phyloP scores from a whole-genome alignment of 768 basidiomycete genomes.

The Peribolospora kevripleyi region DNA sequence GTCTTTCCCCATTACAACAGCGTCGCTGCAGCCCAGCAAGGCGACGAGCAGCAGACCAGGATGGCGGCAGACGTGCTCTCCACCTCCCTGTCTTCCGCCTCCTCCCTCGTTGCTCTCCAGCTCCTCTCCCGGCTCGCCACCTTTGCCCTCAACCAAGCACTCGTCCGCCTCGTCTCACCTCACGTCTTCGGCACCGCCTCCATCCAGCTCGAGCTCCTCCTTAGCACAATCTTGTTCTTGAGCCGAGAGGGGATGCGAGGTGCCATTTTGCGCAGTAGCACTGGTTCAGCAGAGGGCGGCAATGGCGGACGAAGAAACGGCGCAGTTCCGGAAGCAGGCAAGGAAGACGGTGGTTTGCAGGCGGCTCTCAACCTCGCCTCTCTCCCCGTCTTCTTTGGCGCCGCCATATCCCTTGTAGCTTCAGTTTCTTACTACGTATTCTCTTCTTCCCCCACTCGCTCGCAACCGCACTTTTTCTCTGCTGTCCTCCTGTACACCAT shows the following conservation, averaged over 20 bases:
- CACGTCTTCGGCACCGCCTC: conserved; percentile 66
- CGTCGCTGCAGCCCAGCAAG: no score
- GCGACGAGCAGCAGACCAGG: no score
- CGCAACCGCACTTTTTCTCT: conserved; percentile 24
- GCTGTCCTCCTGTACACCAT: conserved; percentile 46
- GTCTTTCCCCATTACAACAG: no score
- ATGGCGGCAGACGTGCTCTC: conserved; percentile 13
- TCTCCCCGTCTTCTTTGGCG: no score
- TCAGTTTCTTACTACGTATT: no score
- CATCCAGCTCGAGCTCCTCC: conserved; percentile 77
- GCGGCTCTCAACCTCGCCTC: no score
- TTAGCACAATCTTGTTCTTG: conserved; percentile 73
- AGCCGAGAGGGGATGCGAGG: conserved; percentile 81
- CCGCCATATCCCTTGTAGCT: no score
- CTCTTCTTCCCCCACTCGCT: conserved; percentile 42
- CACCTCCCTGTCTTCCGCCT: conserved; percentile 28
- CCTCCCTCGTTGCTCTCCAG: conserved; percentile 57
- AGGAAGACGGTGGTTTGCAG: no score
- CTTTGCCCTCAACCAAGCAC: conserved; percentile 64
- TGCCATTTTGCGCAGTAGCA: conserved; percentile 40
- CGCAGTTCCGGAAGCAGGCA: not conserved
- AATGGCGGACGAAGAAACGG: not conserved
- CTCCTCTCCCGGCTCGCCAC: conserved; percentile 62
- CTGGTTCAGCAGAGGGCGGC: not conserved
- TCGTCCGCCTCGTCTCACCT: conserved; percentile 62